Evolutionary conservation across 2,329 filamentous ascomycete species (phyloP).

Genomic region (Talaromyces rugulosus): DNA sequence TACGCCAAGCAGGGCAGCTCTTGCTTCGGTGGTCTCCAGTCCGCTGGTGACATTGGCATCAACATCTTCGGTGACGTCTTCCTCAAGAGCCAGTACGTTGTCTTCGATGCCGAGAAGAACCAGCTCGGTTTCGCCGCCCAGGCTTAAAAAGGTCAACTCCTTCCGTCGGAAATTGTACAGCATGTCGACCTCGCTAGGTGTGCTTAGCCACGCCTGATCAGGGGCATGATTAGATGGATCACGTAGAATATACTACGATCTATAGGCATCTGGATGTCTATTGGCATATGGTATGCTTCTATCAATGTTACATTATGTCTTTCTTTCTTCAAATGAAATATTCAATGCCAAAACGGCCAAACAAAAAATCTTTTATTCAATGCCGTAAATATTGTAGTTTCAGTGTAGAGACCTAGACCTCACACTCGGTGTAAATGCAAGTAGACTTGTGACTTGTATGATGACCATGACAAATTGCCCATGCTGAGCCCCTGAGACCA

Average conservation of each 20-base stretch:
- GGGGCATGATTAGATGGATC: background rate
- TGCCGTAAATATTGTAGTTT: background rate
- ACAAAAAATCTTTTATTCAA: background rate
- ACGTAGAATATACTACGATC: background rate
- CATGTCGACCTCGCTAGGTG: background rate
- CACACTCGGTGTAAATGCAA: no score
- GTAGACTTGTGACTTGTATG: no score
- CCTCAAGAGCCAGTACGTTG: slow-evolving; percentile 71
- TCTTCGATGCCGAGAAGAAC: slow-evolving; percentile 58
- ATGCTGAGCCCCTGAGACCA: no score
- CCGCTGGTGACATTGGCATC: slow-evolving; percentile 52
- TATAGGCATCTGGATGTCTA: background rate
- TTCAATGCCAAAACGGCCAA: background rate
- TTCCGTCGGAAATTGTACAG: background rate
- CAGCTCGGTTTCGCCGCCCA: slow-evolving; percentile 48
- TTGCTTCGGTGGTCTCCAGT: slow-evolving; percentile 77
- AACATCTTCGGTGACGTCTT: slow-evolving; percentile 75
- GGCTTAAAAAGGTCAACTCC: slow-evolving; percentile 19
- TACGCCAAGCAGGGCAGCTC: slow-evolving; percentile 38
- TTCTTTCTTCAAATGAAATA: background rate
- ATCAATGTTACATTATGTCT: background rate
- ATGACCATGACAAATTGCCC: no score
- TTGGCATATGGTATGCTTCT: background rate
- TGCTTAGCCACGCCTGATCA: background rate
- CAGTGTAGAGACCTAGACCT: background rate